These are phyloP conservation scores for Dryadomyces sulphureus DNA, from an alignment of 2,329 filamentous ascomycete species.

Conservation along the genomic window DNA sequence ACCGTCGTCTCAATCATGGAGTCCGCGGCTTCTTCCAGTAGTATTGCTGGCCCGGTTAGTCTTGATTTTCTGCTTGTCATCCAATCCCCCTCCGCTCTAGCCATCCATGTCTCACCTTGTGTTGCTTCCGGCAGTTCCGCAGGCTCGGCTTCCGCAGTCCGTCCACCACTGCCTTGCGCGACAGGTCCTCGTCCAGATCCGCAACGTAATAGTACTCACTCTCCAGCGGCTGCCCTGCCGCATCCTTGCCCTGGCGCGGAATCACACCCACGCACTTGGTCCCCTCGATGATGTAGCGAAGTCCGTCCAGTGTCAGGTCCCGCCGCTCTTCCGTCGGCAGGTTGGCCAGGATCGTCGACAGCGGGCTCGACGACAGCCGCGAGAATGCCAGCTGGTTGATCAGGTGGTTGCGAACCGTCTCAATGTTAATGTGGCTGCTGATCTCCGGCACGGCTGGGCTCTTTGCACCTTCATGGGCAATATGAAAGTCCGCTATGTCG, in stretches of 20 bases:
- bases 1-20: constrained; percentile 23
- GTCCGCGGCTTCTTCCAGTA: constrained; percentile 53
- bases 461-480: no score
- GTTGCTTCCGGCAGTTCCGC: constrained; percentile 81
- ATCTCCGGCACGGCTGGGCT: background rate
- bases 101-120: constrained; percentile 55
- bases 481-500: no score
- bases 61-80: background rate
- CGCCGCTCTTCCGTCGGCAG: constrained; percentile 54
- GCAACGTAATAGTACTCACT: constrained; percentile 96
- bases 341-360: constrained; percentile 79
- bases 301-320: constrained; percentile 43
- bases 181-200: constrained; percentile 67
- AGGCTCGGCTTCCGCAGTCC: constrained; percentile 80
- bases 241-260: constrained; percentile 81
- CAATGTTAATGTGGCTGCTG: constrained; percentile 20
- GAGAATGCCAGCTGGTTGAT: constrained; percentile 94
- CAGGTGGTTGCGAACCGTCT: constrained; percentile 63
- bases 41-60: constrained; percentile 39
- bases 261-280: constrained; percentile 80
- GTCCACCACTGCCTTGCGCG: constrained; percentile 65
- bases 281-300: constrained; percentile 58
- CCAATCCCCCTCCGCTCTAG: background rate
- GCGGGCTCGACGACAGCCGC: constrained; percentile 75
- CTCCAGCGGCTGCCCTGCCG: constrained; percentile 82